Percentiles rank a stretch among this genome's conserved stretches.
These are phyloP conservation scores for Vicia faba DNA, from an alignment of 306 rosid species.

Conservation along the genomic window DNA sequence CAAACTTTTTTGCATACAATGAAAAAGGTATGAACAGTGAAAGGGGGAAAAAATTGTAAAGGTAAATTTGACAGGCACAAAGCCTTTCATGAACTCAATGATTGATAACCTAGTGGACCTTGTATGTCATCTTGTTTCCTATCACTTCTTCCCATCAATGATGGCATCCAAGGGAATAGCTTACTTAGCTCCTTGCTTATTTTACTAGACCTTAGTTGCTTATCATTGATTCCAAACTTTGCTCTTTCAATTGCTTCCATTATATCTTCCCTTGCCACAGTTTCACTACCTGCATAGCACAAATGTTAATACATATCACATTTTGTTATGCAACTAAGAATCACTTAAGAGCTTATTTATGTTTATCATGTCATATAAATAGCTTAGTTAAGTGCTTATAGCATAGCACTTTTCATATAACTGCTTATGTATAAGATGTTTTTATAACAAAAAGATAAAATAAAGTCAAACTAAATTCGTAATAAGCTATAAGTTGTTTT, in stretches of 20 bases:
- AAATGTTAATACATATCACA: conserved; percentile 7
- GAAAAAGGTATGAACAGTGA: conserved; percentile 12
- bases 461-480: no score
- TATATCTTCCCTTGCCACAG: conserved; percentile 78
- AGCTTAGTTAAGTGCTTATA: background rate
- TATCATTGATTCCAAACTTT: conserved; percentile 77
- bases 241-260: conserved; percentile 98
- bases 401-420: background rate
- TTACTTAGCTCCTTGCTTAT: conserved; percentile 76
- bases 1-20: conserved; percentile 27
- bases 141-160: conserved; percentile 64
- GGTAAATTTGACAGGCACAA: conserved; percentile 8
- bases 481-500: background rate
- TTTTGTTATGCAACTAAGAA: background rate
- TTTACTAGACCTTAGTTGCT: conserved; percentile 50
- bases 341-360: conserved; percentile 12
- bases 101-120: conserved; percentile 84
- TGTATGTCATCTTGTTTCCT: conserved; percentile 51
- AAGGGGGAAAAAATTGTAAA: background rate
- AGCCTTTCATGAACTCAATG: conserved; percentile 57
- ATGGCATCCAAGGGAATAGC: conserved; percentile 91
- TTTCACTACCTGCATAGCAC: conserved; percentile 66
- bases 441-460: background rate
- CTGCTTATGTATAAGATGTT: background rate
- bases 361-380: background rate